These are phyloP conservation scores for Pseudocercospora macadamiae DNA, from an alignment of 2,329 filamentous ascomycete species.

Conservation along the genomic window DNA sequence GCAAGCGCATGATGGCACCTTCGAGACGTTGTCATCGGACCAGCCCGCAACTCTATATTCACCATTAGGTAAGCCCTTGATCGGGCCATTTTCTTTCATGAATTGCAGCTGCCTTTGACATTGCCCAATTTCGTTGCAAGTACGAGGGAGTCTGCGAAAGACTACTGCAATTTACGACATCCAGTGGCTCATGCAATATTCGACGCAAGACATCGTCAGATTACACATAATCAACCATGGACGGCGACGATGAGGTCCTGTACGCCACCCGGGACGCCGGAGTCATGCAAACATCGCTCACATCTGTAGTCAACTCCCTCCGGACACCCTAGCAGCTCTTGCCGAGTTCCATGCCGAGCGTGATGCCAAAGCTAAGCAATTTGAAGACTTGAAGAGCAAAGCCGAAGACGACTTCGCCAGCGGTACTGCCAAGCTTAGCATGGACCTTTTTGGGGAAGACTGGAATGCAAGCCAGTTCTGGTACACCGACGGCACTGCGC, in stretches of 20 bases:
- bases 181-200: constrained; percentile 10
- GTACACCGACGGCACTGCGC: constrained; percentile 73
- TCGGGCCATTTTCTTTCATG: background rate
- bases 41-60: background rate
- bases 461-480: constrained; percentile 80
- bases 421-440: constrained; percentile 50
- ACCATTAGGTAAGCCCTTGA: background rate
- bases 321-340: constrained; percentile 68
- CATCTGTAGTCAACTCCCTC: constrained; percentile 62
- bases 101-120: background rate
- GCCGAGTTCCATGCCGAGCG: constrained; percentile 74
- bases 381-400: constrained; percentile 67
- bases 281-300: constrained; percentile 23
- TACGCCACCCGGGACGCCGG: constrained; percentile 19
- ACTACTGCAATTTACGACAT: too few relatives aligned
- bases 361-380: constrained; percentile 66
- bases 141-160: too few relatives aligned
- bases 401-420: constrained; percentile 58
- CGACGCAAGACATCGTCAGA: constrained; percentile 13
- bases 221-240: constrained; percentile 17
- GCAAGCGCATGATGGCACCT: too few relatives aligned
- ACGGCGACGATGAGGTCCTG: constrained; percentile 30
- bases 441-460: constrained; percentile 75
- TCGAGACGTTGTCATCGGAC: background rate
- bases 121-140: too few relatives aligned